Conservation (phyloP, 805 yeast species). For the Saccharomycopsis schoenii region DNA sequence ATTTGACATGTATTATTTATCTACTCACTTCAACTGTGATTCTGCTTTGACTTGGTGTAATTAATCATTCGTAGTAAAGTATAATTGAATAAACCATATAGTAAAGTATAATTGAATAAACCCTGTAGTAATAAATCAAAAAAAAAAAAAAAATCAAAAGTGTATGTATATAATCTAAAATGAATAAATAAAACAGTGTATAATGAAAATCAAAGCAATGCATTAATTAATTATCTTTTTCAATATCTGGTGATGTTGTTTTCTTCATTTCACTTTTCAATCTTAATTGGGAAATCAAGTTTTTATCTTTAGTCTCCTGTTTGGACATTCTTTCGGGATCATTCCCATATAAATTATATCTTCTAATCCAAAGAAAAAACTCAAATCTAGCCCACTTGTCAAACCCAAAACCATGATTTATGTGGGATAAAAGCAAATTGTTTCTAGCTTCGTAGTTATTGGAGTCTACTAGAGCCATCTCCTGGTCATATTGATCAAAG, state of each 20-base stretch:
- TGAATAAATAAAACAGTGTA: too few species aligned
- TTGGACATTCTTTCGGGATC: conserved; percentile 6
- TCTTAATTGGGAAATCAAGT: conserved; percentile 1
- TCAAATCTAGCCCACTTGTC: conserved; percentile 29
- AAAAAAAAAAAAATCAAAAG: too few species aligned
- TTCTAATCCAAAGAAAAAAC: conserved; percentile 31
- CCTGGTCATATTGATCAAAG: conserved; percentile 33
- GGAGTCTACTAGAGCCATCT: conserved; percentile 21
- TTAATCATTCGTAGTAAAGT: too few species aligned
- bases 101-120: too few species aligned
- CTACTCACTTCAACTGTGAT: too few species aligned
- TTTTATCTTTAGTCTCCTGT: conserved; percentile 10
- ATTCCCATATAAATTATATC: conserved; percentile 9
- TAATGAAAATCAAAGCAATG: not conserved
- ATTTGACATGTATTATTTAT: too few species aligned
- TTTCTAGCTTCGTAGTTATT: conserved; percentile 23
- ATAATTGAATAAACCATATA: too few species aligned
- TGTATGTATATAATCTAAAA: too few species aligned
- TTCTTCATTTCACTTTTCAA: conserved; percentile 1
- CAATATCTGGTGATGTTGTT: not conserved
- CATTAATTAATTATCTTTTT: not conserved
- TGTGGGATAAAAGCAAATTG: conserved; percentile 27
- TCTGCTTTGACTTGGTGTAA: too few species aligned
- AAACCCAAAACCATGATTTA: conserved; percentile 30
- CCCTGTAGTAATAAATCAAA: too few species aligned